Conservation (phyloP, 768 basidiomycete genomes). For the Kockovaella imperatae region DNA sequence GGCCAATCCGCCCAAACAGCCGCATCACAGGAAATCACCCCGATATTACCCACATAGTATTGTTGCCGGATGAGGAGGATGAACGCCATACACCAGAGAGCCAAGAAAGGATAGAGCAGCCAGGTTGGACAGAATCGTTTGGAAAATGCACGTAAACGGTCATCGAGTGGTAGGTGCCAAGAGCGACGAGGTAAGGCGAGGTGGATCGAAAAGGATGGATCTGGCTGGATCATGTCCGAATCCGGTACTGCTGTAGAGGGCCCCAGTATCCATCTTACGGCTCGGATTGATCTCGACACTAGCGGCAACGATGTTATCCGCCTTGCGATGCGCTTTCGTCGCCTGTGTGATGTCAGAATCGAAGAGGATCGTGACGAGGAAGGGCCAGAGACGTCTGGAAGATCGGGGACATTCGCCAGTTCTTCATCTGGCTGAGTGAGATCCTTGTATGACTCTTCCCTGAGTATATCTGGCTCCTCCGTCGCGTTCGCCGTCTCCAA, state of each 20-base stretch:
- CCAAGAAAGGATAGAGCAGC: constrained; percentile 12
- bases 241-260: background rate
- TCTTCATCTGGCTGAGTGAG: no score
- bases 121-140: no score
- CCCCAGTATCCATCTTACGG: background rate
- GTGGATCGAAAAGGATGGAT: background rate
- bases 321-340: background rate
- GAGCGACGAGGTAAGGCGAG: background rate
- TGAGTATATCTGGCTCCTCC: no score
- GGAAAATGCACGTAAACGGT: background rate
- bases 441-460: no score
- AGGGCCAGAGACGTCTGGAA: no score
- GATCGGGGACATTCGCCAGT: no score
- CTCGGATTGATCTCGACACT: background rate
- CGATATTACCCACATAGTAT: constrained; percentile 18
- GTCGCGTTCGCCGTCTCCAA: no score
- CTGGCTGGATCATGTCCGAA: background rate
- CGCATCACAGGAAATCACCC: constrained; percentile 18
- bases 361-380: background rate
- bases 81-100: constrained; percentile 23
- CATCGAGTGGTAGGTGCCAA: background rate
- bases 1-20: constrained; percentile 31
- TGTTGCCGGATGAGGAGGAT: constrained; percentile 33
- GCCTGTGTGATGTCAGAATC: background rate
- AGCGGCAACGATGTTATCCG: background rate